Base-by-base conservation (phyloP, 805 yeast species). In the Candida chauliodis region DNA sequence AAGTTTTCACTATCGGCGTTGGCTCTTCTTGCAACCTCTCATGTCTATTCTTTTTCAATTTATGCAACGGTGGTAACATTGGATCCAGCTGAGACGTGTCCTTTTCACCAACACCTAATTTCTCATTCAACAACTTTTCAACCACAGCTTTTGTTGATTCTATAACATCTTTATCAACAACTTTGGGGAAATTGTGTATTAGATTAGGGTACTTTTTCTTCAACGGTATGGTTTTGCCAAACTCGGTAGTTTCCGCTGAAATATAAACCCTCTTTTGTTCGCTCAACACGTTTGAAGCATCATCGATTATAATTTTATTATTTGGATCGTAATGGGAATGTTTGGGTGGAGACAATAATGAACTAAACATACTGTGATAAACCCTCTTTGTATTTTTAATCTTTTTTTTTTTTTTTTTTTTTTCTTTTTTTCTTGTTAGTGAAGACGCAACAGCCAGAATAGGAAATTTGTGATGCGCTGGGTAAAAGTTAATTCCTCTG, bases 31-130 rank as follows among this genome's bases (percentile, higher is more conserved):
- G 15, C 9, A 32, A 13, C 27, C 40, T 81, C 34, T 50, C 51
- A 27, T 77, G 79, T 4, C 93, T 84, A 21, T 84, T 79, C 45
- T 83, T 81, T 25, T 88, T 78, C 38, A 83, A 71, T 52, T 79
- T 81, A 61, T 82, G 80, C 40, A 79, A 78, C 0, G 90, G 80
- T 0, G 96, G 96, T 24, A 86, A 78, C 74, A 90, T 73, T 0
- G 98, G 98, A 61, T 91, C 98, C n/a, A n/a, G n/a, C 33, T 74
- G 47, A 1, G 49, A 35, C 1, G 50, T 51, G 8, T 59, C 42
- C 66, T 66, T 5, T 71, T 69, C 51, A 68, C 75, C 48, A 61
- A 50, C 46, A 1, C 53, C 62, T 1, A 68, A 41, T 40, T 73
- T 71, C 11, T 61, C 60, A n/a, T 61, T 59, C 1, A 86, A 44